phyloP scores from a whole-genome alignment of 768 basidiomycete genomes.

The Pholiota conissans region DNA sequence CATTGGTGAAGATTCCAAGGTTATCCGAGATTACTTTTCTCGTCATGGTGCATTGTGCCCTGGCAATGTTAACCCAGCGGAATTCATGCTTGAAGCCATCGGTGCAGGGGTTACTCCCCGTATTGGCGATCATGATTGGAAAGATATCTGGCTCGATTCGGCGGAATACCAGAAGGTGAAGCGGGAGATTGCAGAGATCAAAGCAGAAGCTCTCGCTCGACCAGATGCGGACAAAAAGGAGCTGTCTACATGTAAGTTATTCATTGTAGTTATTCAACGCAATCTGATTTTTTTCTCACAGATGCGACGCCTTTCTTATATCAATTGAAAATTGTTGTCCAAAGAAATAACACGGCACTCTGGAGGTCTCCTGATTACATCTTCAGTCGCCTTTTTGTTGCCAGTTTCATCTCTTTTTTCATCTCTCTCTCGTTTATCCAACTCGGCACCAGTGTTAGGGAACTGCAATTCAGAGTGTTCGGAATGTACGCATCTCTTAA shows the following conservation, averaged over 20 bases:
- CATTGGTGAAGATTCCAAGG: constrained; percentile 71
- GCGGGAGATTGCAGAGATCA: constrained; percentile 47
- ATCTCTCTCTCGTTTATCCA: constrained; percentile 81
- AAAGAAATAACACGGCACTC: constrained; percentile 66
- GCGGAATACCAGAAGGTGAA: constrained; percentile 48
- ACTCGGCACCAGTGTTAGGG: constrained; percentile 60
- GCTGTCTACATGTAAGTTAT: constrained; percentile 48
- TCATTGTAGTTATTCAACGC: neutral
- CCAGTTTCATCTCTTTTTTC: constrained; percentile 67
- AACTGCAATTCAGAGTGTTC: constrained; percentile 81
- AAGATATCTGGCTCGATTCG: constrained; percentile 79
- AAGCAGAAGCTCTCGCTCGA: constrained; percentile 42
- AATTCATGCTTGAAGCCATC: constrained; percentile 85
- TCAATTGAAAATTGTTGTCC: constrained; percentile 69
- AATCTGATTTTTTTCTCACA: constrained; percentile 23
- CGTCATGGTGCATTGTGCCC: constrained; percentile 75
- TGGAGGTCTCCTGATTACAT: constrained; percentile 88
- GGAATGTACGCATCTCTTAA: constrained; percentile 52
- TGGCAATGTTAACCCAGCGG: constrained; percentile 72
- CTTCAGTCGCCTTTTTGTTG: constrained; percentile 79
- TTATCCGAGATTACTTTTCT: constrained; percentile 76
- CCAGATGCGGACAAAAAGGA: constrained; percentile 39
- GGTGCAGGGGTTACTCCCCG: constrained; percentile 77
- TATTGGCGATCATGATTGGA: constrained; percentile 83
- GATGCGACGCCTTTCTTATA: constrained; percentile 77